phyloP scores from a whole-genome alignment of 2,329 filamentous ascomycete genomes.

The Graphiopsis chlorocephala region DNA sequence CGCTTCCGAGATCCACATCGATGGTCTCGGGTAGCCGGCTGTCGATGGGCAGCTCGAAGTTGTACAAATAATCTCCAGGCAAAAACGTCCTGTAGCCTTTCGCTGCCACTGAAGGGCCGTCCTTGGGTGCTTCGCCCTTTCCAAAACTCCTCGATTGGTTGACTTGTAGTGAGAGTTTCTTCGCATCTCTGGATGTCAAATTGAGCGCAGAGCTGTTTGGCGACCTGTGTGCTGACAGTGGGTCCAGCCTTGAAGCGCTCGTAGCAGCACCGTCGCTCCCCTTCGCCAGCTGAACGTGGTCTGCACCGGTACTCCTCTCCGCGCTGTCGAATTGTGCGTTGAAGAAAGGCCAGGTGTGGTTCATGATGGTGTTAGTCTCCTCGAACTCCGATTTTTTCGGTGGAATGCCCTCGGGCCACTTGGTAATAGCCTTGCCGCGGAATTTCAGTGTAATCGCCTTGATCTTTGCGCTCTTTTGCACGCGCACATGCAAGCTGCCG shows the following conservation, averaged over 20 bases:
- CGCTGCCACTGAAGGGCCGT: slow-evolving; percentile 58
- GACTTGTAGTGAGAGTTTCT: slow-evolving; percentile 74
- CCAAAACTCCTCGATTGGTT: slow-evolving; percentile 81
- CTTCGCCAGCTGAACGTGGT: slow-evolving; percentile 58
- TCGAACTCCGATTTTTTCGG: slow-evolving; percentile 78
- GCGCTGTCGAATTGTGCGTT: slow-evolving; percentile 67
- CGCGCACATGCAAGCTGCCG: slow-evolving; percentile 75
- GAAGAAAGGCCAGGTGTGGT: slow-evolving; percentile 89
- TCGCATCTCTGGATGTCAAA: slow-evolving; percentile 50
- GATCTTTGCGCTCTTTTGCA: slow-evolving; percentile 88
- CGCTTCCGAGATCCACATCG: slow-evolving; percentile 78
- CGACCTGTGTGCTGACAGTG: slow-evolving; percentile 29
- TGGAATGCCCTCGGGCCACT: slow-evolving; percentile 95
- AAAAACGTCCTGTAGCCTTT: slow-evolving; percentile 86
- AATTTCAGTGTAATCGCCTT: slow-evolving; percentile 88
- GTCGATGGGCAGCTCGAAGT: slow-evolving; percentile 81
- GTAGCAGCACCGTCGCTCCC: slow-evolving; percentile 34
- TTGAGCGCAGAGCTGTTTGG: slow-evolving; percentile 44
- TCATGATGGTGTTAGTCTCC: slow-evolving; percentile 82
- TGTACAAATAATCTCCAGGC: slow-evolving; percentile 69
- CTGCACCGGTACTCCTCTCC: slow-evolving; percentile 60
- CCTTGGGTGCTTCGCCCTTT: slow-evolving; percentile 65
- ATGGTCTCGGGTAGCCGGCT: slow-evolving; percentile 79
- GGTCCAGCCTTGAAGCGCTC: slow-evolving; percentile 34
- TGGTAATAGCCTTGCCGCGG: slow-evolving; percentile 78